Base-by-base conservation (phyloP, 495 filamentous ascomycete species). In the Penicillium riverlandense region DNA sequence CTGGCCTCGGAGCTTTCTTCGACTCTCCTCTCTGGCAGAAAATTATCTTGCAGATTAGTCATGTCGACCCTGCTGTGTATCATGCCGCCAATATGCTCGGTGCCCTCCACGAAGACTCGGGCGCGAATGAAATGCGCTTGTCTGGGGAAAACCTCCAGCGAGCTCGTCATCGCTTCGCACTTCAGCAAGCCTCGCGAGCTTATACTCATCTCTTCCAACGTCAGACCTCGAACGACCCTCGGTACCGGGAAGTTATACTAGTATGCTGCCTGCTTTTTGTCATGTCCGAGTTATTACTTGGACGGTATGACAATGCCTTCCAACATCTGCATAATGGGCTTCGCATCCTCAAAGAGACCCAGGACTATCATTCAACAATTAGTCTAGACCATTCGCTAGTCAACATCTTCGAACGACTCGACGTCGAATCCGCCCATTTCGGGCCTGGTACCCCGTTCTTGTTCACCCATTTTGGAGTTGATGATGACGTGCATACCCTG, bases 251-350 rank as follows among this genome's bases (percentile, higher is more conserved):
- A 22, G 36, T 55, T 11, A 39, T 50, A 11, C 38, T 59, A 8
- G 9, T 53, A n/a, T 55, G 52, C 40, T 59, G 56, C 30, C 31
- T 59, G 38, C 39, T 59, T 13, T 59, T 53, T 44, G 44, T 51
- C 27, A 10, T 55, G 2, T 40, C 41, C 11, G 48, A 58, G 11
- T 29, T 58, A 29, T 10, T 55, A 8, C 44, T 47, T 6, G 47
- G 44, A 36, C 43, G 35, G 11, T 55, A 51, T 37, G 49, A 55
- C 4, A 43, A 37, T 12, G 49, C 56, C 3, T 43, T 53, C 33
- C 37, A 34, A 16, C 57, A 61, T 43, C 29, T 57, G 14, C 37
- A 44, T 30, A 39, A 46, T 37, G 57, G 57, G 11, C 42, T 61
- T 37, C 48, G 32, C 1, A 53, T 61, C 28, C 33, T 59, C 29